These are phyloP conservation scores for Boletus subcaerulescens DNA, from an alignment of 768 basidiomycete genomes.

Conservation along the genomic window DNA sequence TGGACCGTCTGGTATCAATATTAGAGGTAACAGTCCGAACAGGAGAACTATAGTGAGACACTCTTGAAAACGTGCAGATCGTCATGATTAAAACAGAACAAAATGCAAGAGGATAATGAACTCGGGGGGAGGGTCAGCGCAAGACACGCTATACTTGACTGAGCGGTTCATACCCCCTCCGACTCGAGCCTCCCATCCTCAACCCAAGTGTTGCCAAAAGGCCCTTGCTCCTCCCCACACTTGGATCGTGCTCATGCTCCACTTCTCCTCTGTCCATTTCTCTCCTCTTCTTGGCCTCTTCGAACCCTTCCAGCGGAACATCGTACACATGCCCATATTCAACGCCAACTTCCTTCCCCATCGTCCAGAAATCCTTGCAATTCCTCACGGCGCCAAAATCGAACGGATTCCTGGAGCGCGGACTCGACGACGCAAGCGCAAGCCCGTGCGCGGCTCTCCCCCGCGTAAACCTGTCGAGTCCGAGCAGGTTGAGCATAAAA, in stretches of 20 bases:
- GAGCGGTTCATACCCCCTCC: constrained; percentile 36
- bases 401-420: constrained; percentile 86
- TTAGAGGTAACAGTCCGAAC: not conserved
- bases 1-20: not conserved
- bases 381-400: constrained; percentile 76
- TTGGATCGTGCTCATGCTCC: constrained; percentile 47
- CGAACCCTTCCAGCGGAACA: constrained; percentile 82
- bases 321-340: constrained; percentile 90
- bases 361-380: constrained; percentile 93
- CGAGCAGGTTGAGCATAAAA: constrained; percentile 89
- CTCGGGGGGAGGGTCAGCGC: too few species aligned
- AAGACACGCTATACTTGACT: constrained; percentile 22
- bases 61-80: not conserved
- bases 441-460: constrained; percentile 88
- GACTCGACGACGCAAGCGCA: constrained; percentile 49
- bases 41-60: not conserved
- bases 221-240: constrained; percentile 38
- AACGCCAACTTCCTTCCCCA: constrained; percentile 80
- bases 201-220: constrained; percentile 34
- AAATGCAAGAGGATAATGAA: not conserved
- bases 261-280: constrained; percentile 44
- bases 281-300: constrained; percentile 62
- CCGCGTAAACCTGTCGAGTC: constrained; percentile 91
- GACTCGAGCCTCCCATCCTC: constrained; percentile 35
- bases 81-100: not conserved